A percentile compares a stretch with the other conserved stretches of the same genome.
phyloP scores from a whole-genome alignment of 495 filamentous ascomycete genomes.

The Lepraria neglecta region DNA sequence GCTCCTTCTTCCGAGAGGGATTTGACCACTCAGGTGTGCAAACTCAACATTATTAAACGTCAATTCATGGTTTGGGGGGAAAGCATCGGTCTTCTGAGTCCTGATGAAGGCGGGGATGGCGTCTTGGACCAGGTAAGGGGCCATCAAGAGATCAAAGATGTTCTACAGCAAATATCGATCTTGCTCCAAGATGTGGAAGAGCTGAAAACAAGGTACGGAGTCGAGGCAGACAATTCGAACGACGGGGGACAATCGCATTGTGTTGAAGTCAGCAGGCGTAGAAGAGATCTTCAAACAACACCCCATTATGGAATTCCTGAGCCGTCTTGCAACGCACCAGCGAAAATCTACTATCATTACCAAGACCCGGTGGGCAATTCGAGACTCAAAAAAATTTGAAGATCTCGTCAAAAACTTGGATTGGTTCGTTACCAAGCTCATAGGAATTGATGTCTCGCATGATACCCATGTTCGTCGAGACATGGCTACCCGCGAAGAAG shows the following conservation, averaged over 20 bases:
- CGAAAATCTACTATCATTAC: not conserved
- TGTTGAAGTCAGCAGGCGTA: not conserved
- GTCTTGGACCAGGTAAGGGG: not conserved
- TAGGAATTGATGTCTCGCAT: not conserved
- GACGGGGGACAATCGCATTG: not conserved
- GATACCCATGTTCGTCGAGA: conserved; percentile 1
- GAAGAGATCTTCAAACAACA: not conserved
- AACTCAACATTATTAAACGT: not conserved
- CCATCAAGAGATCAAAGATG: conserved; percentile 1
- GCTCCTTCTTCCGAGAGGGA: not conserved
- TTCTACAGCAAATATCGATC: conserved; percentile 4
- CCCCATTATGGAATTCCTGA: not conserved
- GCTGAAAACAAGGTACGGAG: not conserved
- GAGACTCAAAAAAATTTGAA: conserved; percentile 4
- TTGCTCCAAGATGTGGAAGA: not conserved
- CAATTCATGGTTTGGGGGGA: conserved; percentile 6
- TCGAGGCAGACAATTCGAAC: not conserved
- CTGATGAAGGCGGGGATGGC: not conserved
- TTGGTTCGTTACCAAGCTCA: conserved; percentile 1
- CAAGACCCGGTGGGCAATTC: conserved; percentile 1
- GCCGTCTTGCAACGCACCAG: conserved; percentile 4
- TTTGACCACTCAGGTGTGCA: conserved; percentile 1
- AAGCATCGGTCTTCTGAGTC: not conserved
- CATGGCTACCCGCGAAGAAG: conserved; percentile 3
- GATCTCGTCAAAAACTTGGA: not conserved